Evolutionary conservation across 352 stramenopile species (phyloP).

Genomic region (Phytophthora sojae): DNA sequence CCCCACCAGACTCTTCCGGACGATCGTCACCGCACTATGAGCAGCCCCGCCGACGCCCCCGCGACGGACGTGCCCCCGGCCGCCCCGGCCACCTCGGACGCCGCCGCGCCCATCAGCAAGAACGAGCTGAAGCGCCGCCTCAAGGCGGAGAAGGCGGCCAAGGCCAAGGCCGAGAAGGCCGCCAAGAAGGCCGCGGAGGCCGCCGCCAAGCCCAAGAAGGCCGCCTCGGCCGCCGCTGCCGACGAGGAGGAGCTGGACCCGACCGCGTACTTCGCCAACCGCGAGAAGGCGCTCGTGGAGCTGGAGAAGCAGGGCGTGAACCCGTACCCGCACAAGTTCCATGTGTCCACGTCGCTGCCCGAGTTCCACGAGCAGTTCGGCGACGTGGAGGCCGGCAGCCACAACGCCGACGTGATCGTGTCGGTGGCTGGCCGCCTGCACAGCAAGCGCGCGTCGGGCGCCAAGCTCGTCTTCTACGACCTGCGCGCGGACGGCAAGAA

Average conservation of each 20-base stretch:
- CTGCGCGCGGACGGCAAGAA: conserved; percentile 94
- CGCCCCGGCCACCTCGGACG: conserved; percentile 12
- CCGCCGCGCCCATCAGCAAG: conserved; percentile 89
- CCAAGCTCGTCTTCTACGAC: conserved; percentile 99
- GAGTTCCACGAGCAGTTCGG: conserved; percentile 94
- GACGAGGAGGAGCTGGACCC: conserved; percentile 97
- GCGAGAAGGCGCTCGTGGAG: conserved; percentile 89
- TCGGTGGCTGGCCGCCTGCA: conserved; percentile 96
- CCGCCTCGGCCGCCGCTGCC: conserved; percentile 15
- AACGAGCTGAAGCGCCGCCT: conserved; percentile 98
- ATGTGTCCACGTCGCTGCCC: conserved; percentile 92
- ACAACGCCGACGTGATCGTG: conserved; percentile 83
- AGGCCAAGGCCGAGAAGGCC: conserved; percentile 91
- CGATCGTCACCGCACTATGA: conserved; percentile 16
- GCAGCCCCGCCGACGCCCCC: conserved; percentile 14
- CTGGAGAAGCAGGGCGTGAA: conserved; percentile 93
- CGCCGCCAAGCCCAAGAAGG: conserved; percentile 9
- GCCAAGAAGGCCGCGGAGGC: conserved; percentile 30
- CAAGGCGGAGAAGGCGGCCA: conserved; percentile 94
- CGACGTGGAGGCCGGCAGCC: conserved; percentile 80
- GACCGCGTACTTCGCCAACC: conserved; percentile 98
- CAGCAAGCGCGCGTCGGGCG: conserved; percentile 95
- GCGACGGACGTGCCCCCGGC: background rate
- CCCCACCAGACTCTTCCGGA: background rate
- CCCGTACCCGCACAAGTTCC: conserved; percentile 99